Evolutionary conservation across 2,329 filamentous ascomycete genomes (phyloP).

Genomic region (Diaporthe velutina): DNA sequence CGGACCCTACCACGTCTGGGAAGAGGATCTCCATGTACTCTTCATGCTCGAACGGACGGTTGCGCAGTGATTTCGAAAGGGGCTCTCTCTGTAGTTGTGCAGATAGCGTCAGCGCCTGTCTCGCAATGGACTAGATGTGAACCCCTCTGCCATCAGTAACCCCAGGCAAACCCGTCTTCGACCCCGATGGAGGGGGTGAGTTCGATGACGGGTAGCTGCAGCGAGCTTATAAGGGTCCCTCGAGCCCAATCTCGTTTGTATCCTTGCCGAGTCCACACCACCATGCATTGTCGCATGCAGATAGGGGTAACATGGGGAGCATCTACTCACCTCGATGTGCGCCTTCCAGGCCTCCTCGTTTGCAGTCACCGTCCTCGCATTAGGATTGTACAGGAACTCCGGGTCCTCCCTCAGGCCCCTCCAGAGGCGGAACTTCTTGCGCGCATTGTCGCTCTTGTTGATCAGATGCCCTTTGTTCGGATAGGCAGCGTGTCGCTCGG

Average conservation of each 20-base stretch:
- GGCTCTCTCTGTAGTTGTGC: constrained; percentile 63
- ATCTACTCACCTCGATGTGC: constrained; percentile 66
- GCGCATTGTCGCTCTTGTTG: constrained; percentile 74
- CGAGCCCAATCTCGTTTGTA: constrained; percentile 4
- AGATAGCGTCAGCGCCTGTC: constrained; percentile 38
- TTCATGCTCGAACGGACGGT: constrained; percentile 71
- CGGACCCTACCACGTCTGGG: constrained; percentile 70
- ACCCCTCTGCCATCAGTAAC: constrained; percentile 31
- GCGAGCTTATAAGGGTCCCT: neutral
- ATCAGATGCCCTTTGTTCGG: constrained; percentile 73
- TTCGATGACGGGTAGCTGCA: constrained; percentile 20
- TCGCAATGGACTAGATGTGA: constrained; percentile 30
- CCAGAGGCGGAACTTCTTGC: constrained; percentile 74
- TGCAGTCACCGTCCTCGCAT: constrained; percentile 64
- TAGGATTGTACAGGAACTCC: constrained; percentile 67
- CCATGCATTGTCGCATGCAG: neutral
- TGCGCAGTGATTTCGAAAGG: constrained; percentile 67
- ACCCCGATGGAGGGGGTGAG: constrained; percentile 1
- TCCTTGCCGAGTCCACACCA: constrained; percentile 1
- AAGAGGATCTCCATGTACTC: constrained; percentile 72
- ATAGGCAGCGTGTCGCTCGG: constrained; percentile 67
- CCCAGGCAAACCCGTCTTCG: constrained; percentile 17
- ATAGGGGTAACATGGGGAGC: neutral
- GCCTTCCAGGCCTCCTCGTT: constrained; percentile 69
- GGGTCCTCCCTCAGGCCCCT: constrained; percentile 69